These are phyloP conservation scores for Candida sithepensis DNA, from an alignment of 805 yeast species.

Conservation along the genomic window DNA sequence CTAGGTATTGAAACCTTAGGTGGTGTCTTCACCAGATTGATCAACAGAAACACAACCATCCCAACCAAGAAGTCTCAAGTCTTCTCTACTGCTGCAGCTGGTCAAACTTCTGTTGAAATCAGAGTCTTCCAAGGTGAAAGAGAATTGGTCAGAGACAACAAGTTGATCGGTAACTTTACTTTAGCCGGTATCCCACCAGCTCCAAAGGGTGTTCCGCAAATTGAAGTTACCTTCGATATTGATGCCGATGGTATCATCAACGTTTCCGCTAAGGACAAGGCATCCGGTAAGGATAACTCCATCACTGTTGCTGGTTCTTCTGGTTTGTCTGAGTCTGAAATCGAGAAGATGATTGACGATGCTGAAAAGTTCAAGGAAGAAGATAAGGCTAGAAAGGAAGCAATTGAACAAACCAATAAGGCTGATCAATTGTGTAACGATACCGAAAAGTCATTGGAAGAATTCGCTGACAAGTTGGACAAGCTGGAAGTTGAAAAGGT, in stretches of 20 bases:
- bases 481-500: constrained; percentile 46
- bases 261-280: constrained; percentile 79
- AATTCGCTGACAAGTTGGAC: constrained; percentile 62
- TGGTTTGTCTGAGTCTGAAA: constrained; percentile 67
- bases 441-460: constrained; percentile 80
- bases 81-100: constrained; percentile 95
- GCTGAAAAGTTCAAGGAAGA: constrained; percentile 58
- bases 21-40: constrained; percentile 98
- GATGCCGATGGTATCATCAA: constrained; percentile 97
- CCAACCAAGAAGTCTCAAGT: constrained; percentile 97
- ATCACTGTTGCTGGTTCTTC: constrained; percentile 69
- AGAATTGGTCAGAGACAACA: constrained; percentile 93
- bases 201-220: constrained; percentile 98
- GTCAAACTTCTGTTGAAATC: constrained; percentile 97
- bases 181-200: constrained; percentile 97
- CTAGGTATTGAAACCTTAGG: constrained; percentile 99
- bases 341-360: constrained; percentile 58
- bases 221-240: constrained; percentile 94
- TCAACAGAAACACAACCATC: constrained; percentile 96
- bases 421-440: constrained; percentile 81
- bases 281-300: constrained; percentile 73
- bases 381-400: constrained; percentile 57
- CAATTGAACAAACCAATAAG: constrained; percentile 70
- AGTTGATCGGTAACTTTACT: constrained; percentile 95
- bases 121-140: constrained; percentile 99